Base-by-base conservation (phyloP, 2,329 filamentous ascomycete genomes). In the Alternaria novae-zelandiae region DNA sequence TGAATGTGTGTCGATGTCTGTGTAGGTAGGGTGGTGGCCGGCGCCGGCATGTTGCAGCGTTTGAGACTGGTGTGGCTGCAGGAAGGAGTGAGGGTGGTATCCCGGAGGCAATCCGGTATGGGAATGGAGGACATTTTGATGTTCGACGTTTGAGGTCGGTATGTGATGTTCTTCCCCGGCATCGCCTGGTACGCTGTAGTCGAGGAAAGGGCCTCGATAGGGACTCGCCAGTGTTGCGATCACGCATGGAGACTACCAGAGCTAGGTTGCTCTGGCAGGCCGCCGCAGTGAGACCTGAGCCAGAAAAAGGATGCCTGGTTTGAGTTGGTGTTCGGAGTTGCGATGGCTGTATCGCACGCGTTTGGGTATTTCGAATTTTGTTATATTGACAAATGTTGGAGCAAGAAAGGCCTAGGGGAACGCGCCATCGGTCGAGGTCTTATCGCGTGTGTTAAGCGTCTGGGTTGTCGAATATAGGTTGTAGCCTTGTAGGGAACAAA, bases 201-300 rank as follows among this genome's bases (percentile, higher is more conserved):
- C 80, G 79, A 83, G 82, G 77, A 78, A 79, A 71, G 79, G 81
- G 74, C 81, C 81, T 78, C 82, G 79, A 78, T 81, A 77, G 75
- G 77, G 73, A 77, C 82, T 81, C 81, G 82, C 82, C 82, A 84
- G 82, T 77, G 77, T 83, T 82, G 82, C 82, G 76, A 82, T 77
- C 81, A 79, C 80, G 81, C 81, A 82, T 83, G 78, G 79, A 82
- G 81, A 81, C 82, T 83, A 82, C 82, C 81, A 82, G 82, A 83
- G 82, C 81, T 79, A 80, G 72, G 76, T 80, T 78, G 81, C 82
- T 82, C 82, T 82, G 80, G 81, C 81, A 83, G 80, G 78, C 79
- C 75, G 80, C 81, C 79, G 76, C 75, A 73, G 75, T 80, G 72
- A 80, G 79, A 80, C 79, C 78, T 78, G 79, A 77, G 77, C 78